Base-by-base conservation (phyloP, 805 yeast species). In the Zygotorulaspora florentina region DNA sequence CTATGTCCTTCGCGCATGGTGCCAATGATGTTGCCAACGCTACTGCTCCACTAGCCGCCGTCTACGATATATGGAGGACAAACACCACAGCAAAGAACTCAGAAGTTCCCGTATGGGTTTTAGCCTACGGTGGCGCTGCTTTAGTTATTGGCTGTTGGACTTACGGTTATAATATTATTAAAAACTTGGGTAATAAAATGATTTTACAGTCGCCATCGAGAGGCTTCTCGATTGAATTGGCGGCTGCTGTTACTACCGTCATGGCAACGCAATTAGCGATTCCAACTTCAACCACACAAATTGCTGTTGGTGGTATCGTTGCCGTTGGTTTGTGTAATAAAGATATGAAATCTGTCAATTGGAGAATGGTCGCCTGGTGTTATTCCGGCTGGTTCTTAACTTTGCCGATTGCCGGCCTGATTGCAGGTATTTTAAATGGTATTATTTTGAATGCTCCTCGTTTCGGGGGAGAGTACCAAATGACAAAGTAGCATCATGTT, bases 1-100 rank as follows among this genome's bases (percentile, higher is more conserved):
- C 88, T 41, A 83, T 83, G 83, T 83, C 90, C 1, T 83, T 85
- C 64, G 87, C 90, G 6, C 91, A 84, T 59, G 91, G 91, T 46
- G 82, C 91, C 33, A 84, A 84, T 59, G 91, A 84, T 67, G 82
- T 85, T 51, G 75, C 88, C 40, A 84, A 84, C 56, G 89, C 91
- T 31, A 76, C 85, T 27, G 90, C 88, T 53, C 90, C 91, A 28
- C 71, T 82, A 55, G 69, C 88, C 37, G 74, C 88, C 11, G 75
- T 83, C 17, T 84, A 80, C 62, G 65, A 72, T 35, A 70, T 80
- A 20, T 84, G 89, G 88, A 63, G 63, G 17, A 65, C 78, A 29
- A 78, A 80, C 54, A 59, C 67, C 3, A 68, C 71, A 40, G 51
- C 57, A 4, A 15, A 50, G 2, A 78, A 80, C 57, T 63, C 83